A percentile compares a stretch with the other conserved stretches of the same genome.
Evolutionary conservation across 495 filamentous ascomycete genomes (phyloP).

Genomic region (Penicillium parvum): DNA sequence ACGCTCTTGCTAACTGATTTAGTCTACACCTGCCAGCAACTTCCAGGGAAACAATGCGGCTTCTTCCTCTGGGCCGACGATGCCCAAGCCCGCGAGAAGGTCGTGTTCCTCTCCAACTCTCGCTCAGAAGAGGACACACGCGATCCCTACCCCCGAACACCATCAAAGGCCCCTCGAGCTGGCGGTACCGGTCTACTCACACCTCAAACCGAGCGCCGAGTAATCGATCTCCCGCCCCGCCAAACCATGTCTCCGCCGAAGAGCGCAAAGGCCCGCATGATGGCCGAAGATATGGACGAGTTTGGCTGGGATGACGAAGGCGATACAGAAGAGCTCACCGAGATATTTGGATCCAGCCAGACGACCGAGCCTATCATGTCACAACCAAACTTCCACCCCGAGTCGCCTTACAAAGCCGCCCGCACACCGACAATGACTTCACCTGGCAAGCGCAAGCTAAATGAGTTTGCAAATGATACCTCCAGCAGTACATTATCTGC

Average conservation of each 20-base stretch:
- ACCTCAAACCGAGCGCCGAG: conserved; percentile 32
- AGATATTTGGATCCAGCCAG: conserved; percentile 10
- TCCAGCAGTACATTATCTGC: conserved; percentile 7
- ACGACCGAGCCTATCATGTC: conserved; percentile 13
- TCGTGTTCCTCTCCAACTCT: conserved; percentile 47
- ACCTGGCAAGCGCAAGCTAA: conserved; percentile 50
- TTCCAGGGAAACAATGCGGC: conserved; percentile 48
- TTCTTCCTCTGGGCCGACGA: conserved; percentile 71
- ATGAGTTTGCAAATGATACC: conserved; percentile 20
- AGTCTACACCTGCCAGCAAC: conserved; percentile 64
- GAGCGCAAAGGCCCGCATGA: conserved; percentile 35
- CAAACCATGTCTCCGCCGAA: conserved; percentile 25
- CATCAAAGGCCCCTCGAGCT: conserved; percentile 10
- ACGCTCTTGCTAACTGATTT: not conserved
- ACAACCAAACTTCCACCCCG: conserved; percentile 19
- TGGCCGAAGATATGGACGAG: conserved; percentile 41
- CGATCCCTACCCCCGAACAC: conserved; percentile 20
- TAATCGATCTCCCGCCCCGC: conserved; percentile 14
- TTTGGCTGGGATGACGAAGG: conserved; percentile 46
- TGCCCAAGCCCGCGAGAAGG: conserved; percentile 53
- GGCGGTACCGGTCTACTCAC: conserved; percentile 28
- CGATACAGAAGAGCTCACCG: conserved; percentile 22
- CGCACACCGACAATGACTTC: conserved; percentile 43
- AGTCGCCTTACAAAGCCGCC: conserved; percentile 32
- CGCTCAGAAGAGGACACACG: conserved; percentile 30